Percentiles rank a stretch among this genome's conserved stretches.
These are phyloP conservation scores for Podospora pseudoanserina DNA, from an alignment of 495 filamentous ascomycete species.

Conservation along the genomic window DNA sequence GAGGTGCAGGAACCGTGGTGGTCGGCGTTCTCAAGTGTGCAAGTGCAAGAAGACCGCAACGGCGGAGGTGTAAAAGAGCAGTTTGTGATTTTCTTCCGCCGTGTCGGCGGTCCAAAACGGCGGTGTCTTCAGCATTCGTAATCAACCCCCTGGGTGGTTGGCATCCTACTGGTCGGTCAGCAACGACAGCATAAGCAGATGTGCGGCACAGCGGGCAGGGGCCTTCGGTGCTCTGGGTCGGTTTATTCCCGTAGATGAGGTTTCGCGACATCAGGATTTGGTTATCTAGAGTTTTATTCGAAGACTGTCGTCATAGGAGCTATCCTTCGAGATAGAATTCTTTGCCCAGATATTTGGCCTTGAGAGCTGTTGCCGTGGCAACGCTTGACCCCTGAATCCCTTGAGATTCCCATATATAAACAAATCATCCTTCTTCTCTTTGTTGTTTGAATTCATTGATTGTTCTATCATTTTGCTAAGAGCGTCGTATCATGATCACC, in stretches of 20 bases:
- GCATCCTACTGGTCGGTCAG: background rate
- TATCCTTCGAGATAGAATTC: too few relatives aligned
- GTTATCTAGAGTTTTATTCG: too few relatives aligned
- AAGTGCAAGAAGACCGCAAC: background rate
- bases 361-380: background rate
- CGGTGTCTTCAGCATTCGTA: background rate
- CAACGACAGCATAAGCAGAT: background rate
- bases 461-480: background rate
- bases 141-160: background rate
- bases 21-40: background rate
- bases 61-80: background rate
- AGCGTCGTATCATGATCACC: background rate
- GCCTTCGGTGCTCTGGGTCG: background rate
- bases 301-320: too few relatives aligned
- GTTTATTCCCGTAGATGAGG: too few relatives aligned
- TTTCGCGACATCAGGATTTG: too few relatives aligned
- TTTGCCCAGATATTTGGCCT: too few relatives aligned
- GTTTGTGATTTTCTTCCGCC: background rate
- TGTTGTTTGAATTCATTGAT: too few relatives aligned
- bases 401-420: background rate
- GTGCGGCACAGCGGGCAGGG: background rate
- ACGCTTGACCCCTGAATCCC: background rate
- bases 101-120: background rate
- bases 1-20: background rate
- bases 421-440: too few relatives aligned